A percentile compares a stretch with the other conserved stretches of the same genome.
Conservation (phyloP, 2,329 filamentous ascomycete species). For the Hirsutella rhossiliensis region DNA sequence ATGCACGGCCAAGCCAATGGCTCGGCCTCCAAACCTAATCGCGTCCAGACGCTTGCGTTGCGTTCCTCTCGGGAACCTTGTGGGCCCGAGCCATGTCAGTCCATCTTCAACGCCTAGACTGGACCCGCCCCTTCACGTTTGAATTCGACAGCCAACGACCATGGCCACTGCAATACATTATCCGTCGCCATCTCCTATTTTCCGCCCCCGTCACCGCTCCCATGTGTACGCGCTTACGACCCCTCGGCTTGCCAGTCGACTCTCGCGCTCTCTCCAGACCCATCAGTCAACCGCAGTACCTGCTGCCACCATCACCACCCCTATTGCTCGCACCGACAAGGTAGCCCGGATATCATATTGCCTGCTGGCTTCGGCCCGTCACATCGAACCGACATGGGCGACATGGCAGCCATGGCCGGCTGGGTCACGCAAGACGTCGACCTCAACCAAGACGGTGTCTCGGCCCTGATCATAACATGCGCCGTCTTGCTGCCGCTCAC, state of each 20-base stretch:
- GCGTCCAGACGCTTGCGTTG: not conserved
- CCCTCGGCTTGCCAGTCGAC: too few species aligned
- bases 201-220: too few species aligned
- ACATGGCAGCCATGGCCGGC: not conserved
- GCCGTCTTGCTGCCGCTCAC: constrained; percentile 25
- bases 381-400: constrained; percentile 14
- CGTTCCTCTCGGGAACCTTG: not conserved
- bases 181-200: too few species aligned
- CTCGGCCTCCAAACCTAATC: not conserved
- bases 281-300: not conserved
- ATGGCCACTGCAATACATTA: too few species aligned
- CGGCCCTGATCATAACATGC: constrained; percentile 22
- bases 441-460: constrained; percentile 26
- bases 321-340: not conserved
- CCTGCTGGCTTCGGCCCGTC: not conserved
- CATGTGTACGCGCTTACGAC: too few species aligned
- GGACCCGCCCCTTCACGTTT: too few species aligned
- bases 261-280: too few species aligned
- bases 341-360: not conserved
- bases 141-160: too few species aligned
- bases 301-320: not conserved
- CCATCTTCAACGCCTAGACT: not conserved
- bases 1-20: not conserved
- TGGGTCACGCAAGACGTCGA: constrained; percentile 14
- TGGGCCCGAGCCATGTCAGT: not conserved